A percentile compares a stretch with the other conserved stretches of the same genome.
Evolutionary conservation across 2,329 filamentous ascomycete species (phyloP).

Genomic region (Botryotinia globosa): DNA sequence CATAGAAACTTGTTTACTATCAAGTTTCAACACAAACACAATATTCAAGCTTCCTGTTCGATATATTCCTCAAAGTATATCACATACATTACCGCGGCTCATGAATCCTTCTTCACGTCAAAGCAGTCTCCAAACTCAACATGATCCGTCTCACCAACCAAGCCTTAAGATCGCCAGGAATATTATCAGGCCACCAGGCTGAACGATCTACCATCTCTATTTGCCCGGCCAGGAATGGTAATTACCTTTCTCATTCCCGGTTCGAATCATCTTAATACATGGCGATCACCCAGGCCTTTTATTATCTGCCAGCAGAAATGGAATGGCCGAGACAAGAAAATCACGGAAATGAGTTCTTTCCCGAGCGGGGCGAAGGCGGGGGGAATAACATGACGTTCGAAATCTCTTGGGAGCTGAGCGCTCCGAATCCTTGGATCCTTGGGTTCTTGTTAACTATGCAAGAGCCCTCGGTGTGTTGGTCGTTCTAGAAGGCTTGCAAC

Average conservation of each 20-base stretch:
- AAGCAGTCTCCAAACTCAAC: background rate
- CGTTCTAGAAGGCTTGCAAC: background rate
- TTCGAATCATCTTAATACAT: background rate
- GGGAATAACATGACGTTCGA: no score
- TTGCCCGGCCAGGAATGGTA: background rate
- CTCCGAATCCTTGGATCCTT: background rate
- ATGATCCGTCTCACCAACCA: background rate
- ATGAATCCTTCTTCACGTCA: background rate
- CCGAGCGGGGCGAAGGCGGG: background rate
- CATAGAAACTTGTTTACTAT: background rate
- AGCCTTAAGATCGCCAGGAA: background rate
- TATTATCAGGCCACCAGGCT: background rate
- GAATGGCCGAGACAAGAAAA: background rate
- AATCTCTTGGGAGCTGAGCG: background rate
- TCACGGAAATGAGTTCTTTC: constrained; percentile 2
- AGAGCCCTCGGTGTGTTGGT: background rate
- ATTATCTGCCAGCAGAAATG: background rate
- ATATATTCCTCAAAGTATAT: background rate
- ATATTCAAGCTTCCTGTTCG: background rate
- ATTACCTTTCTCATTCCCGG: background rate
- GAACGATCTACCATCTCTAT: background rate
- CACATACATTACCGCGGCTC: background rate
- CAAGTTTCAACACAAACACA: background rate
- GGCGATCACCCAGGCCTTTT: background rate
- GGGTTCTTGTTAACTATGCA: background rate